These are phyloP conservation scores for Closterium sp. DNA, from an alignment of 139 green algal genomes.

Conservation along the genomic window DNA sequence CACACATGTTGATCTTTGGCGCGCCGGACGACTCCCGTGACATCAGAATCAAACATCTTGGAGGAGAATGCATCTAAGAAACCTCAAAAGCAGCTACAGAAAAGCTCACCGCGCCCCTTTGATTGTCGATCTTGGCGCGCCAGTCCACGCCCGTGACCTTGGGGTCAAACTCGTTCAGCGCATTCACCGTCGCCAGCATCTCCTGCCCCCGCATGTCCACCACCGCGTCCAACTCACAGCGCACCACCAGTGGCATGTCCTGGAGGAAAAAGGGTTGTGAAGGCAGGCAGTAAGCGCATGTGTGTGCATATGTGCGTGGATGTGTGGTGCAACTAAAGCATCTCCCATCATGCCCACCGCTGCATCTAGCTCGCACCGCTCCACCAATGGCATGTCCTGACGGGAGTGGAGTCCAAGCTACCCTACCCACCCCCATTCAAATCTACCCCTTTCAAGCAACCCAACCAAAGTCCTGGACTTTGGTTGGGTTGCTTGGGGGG, in stretches of 20 bases:
- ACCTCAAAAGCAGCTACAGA: background rate
- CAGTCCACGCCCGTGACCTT: conserved; percentile 80
- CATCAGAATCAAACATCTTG: background rate
- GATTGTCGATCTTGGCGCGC: conserved; percentile 91
- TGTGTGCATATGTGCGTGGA: no score
- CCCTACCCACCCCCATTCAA: no score
- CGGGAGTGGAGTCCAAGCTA: no score
- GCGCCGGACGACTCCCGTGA: no score
- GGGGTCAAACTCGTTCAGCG: conserved; percentile 95
- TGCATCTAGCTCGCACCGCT: conserved; percentile 87
- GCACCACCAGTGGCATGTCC: conserved; percentile 72
- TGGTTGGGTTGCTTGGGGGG: no score
- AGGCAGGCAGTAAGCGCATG: background rate
- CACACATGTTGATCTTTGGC: background rate
- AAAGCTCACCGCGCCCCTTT: conserved; percentile 82
- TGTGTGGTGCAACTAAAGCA: no score
- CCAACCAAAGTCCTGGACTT: no score
- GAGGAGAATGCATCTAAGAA: no score
- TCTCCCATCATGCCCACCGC: conserved; percentile 67
- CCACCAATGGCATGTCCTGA: conserved; percentile 64
- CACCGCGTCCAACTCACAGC: conserved; percentile 87
- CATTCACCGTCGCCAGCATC: conserved; percentile 81
- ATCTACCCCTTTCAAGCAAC: no score
- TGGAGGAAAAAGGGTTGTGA: background rate
- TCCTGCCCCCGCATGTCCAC: conserved; percentile 66